Evolutionary conservation across 2,329 filamentous ascomycete species (phyloP), one percentile per base, ranked within the genome.

Genomic region (Cryphonectria carpinicola): DNA sequence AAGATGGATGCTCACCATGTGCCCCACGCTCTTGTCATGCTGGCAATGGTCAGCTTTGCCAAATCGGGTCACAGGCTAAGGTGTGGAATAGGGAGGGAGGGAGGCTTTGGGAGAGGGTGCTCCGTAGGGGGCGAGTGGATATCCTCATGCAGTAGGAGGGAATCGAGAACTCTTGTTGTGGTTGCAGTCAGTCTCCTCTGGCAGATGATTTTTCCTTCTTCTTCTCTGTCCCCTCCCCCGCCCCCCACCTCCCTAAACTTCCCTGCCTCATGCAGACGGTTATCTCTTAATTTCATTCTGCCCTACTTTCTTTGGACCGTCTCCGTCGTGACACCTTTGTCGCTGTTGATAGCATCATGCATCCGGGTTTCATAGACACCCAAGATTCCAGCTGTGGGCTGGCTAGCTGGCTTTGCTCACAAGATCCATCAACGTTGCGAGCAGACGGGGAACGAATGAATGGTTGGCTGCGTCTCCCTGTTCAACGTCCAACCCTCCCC

Each of bases 11-110:
- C 46, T 22, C 46, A 49, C 46, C 17, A 32, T 32, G 32, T 3
- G 46, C 7, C 22, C 46, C 46, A 49, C 22, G 46, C 46, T 49
- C 37, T n/a, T 46, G 43, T 17, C 17, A 19, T 46, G 46, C n/a
- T 49, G 46, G 22, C 63, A 43, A 43, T 32, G 52, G 63, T 65
- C 63, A 65, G 14, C 41, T 65, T 65, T 65, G 43, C 63, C 63
- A 52, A 43, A 65, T 65, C 43, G 63, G 46, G 63, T 65, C 17
- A 43, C 52, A 25, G 43, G 43, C 63, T 32, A 65, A 41, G 14
- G n/a, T 65, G 63, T 43, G 28, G 28, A 43, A 49, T 49, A 32
- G 41, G 25, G 63, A 32, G 13, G 25, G 63, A 32, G 13, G 35
- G 41, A 37, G 37, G 37, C 8, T 11, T 39, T 39, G 37, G 46